Evolutionary conservation across 768 basidiomycete genomes (phyloP), one percentile per base, ranked within the genome.

Genomic region (Dendrothele bispora): DNA sequence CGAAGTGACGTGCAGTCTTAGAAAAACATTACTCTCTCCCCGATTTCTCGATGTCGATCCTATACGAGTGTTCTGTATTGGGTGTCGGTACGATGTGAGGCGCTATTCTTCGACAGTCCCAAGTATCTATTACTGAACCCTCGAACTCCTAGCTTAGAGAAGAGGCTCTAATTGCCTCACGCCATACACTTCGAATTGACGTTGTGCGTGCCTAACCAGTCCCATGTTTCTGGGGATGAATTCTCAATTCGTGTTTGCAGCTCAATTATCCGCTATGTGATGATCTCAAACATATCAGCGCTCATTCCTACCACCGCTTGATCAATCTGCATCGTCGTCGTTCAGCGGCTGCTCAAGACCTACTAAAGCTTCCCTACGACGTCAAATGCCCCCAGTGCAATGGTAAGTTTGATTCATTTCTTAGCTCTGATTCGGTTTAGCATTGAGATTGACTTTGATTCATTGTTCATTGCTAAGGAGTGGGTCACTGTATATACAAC

Each of bases 321-420:
- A 71, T 88, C 24, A 67, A 74, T 12, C 73, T 87, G 21, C 84
- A 87, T 55, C 75, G 72, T 22, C 66, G 65, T 11, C 82, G 86
- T 6, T 70, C 73, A 1, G 60, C 65, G 6, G 74, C 75, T 2
- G 82, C 83, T 2, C 63, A 70, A 25, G 69, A 67, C 11, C 61
- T 82, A 32, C 61, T 88, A 7, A 64, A 69, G 49, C 59, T 69
- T 17, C 66, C 77, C 0, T 69, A 73, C 3, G 71, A 77, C 27
- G 57, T 84, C 53, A 80, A 80, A 61, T 88, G 88, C 63, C 76
- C 82, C 67, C 79, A 83, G 51, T 89, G 85, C 55, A 87, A 84
- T 32, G 79, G 80, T 61, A 62, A n/a, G n/a, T n/a, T n/a, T n/a
- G n/a, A n/a, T n/a, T n/a, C n/a, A n/a, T n/a, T n/a, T n/a, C n/a